Base-by-base conservation (phyloP, 2,329 filamentous ascomycete species). In the Emmonsiellopsis sp. region DNA sequence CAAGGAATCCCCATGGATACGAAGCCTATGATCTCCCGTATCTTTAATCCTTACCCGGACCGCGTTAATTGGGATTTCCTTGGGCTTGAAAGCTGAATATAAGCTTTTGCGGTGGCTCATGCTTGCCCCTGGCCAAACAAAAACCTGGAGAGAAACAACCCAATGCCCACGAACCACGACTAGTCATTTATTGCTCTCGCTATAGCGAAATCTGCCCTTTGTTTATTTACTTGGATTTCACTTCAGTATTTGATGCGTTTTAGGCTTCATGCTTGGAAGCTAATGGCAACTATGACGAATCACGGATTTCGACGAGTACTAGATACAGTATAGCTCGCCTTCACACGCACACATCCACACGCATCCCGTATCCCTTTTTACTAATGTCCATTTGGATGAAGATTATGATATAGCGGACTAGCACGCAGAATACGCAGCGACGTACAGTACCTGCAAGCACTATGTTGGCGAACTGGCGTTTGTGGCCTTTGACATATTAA, bases 21-120 rank as follows among this genome's bases (percentile, higher is more conserved):
- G 39, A 57, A 58, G 40, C 53, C 45, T n/a, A 31, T 53, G n/a
- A 36, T 49, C 10, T 44, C 54, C 13, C 52, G 56, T 3, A 57
- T 59, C 14, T 53, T 59, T 34, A 40, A 53, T 42, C 46, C 48
- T 13, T 56, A 49, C 33, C 46, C 46, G 42, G 56, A 57, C 8
- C 55, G 48, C n/a, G 37, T 31, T 32, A 46, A 48, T 37, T 57
- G 54, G 47, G 55, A 56, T 36, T 57, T 57, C 14, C 39, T 57
- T 32, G 57, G 55, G 5, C 42, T 56, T 33, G 40, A 52, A 27
- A 31, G 50, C 21, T 52, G 17, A 52, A 43, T n/a, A 3, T 17
- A 6, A 17, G 34, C 31, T 6, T 27, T 32, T 34, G 40, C 10
- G 34, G 17, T 6, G 17, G 6, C 11, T 14, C 34, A 39, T 39